Evolutionary conservation across 352 stramenopile genomes (phyloP), one percentile per base, ranked within the genome.

Genomic region (Phytophthora pseudosyringae): DNA sequence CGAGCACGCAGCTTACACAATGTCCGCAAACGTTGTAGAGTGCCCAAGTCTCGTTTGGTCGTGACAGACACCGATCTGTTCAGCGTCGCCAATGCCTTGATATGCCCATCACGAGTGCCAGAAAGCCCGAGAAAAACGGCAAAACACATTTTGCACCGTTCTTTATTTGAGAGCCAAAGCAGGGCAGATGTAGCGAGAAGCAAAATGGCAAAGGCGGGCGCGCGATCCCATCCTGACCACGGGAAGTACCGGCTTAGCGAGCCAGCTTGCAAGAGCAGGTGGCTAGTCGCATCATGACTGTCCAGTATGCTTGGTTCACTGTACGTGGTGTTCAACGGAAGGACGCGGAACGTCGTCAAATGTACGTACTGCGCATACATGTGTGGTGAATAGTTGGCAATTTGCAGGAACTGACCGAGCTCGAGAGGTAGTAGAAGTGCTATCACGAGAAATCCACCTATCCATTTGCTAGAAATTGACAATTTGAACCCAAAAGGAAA

Each of bases 341-440:
- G 38, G 2, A 79, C 52, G 35, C 74, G 70, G 28, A 75, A 71
- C 11, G 63, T 67, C 3, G n/a, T 50, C 5, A 45, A 41, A 36
- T 78, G 68, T 2, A 69, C 50, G 15, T 74, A 52, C 43, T 88
- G 77, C 0, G n/a, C 51, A 26, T 78, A 90, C 3, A 52, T 47
- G 0, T 6, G 29, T 8, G 78, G 82, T 1, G 57, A 52, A 47
- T 88, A 91, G 35, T 39, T 45, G 8, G 67, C 57, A 25, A 78
- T 69, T 55, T 91, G 80, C 10, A 78, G 41, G 26, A 88, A 85
- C 8, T 80, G 67, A 36, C 75, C 80, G 3, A 79, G 9, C 47
- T 90, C 78, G 8, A 90, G 47, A 29, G 80, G 81, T 18, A 90
- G 39, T 13, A 89, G 18, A 3, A 82, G 36, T 1, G 63, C 80